Evolutionary conservation across 768 basidiomycete genomes (phyloP).

Genomic region (Strobilomyces confusus): DNA sequence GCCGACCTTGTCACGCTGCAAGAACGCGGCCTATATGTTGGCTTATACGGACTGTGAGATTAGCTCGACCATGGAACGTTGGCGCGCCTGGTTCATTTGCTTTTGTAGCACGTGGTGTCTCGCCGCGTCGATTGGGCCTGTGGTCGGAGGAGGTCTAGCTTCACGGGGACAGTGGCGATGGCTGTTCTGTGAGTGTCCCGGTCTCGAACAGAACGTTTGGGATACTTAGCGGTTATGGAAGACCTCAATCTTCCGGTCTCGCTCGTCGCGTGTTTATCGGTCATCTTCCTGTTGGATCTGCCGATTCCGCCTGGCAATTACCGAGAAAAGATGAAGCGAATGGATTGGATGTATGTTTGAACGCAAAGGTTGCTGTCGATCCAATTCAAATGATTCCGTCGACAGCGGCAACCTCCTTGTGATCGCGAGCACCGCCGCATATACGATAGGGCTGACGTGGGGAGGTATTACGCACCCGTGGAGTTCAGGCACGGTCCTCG

Average conservation of each 20-base stretch:
- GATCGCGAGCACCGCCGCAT: not conserved
- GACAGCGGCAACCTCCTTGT: not conserved
- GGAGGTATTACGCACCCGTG: not conserved
- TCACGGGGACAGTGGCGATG: not conserved
- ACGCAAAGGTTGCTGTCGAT: not conserved
- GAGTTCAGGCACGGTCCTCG: not conserved
- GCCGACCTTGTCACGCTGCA: constrained; percentile 44
- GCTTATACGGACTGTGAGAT: constrained; percentile 35
- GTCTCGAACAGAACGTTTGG: not conserved
- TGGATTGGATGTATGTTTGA: not conserved
- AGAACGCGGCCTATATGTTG: constrained; percentile 40
- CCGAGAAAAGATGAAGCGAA: not conserved
- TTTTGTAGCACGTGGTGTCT: constrained; percentile 31
- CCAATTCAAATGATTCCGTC: not conserved
- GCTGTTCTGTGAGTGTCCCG: not conserved
- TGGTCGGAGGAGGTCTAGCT: not conserved
- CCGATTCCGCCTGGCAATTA: not conserved
- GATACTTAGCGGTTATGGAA: not conserved
- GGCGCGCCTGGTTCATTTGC: not conserved
- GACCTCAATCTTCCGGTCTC: not conserved
- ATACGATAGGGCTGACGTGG: not conserved
- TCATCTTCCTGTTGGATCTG: not conserved
- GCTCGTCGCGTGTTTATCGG: not conserved
- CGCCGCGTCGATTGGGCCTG: constrained; percentile 22
- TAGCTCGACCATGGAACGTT: not conserved